These are phyloP conservation scores for Fusarium denticulatum DNA, from an alignment of 2,329 filamentous ascomycete genomes.

Conservation along the genomic window DNA sequence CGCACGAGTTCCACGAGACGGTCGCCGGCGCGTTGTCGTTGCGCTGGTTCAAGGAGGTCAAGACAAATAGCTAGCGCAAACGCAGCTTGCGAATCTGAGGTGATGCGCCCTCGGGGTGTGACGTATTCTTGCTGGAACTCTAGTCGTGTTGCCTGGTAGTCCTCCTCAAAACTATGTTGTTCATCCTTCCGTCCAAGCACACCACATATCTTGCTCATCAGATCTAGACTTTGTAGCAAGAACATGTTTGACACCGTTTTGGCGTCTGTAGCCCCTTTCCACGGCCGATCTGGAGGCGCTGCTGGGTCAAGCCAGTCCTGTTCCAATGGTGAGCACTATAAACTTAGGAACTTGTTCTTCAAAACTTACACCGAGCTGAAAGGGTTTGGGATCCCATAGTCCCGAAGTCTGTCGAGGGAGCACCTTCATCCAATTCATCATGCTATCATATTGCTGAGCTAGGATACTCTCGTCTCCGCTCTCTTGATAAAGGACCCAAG, in stretches of 20 bases:
- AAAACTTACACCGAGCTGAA: neutral
- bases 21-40: neutral
- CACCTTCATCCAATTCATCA: slow-evolving; percentile 50
- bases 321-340: neutral
- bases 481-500: slow-evolving; percentile 51
- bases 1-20: slow-evolving; percentile 10
- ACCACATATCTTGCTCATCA: slow-evolving; percentile 44
- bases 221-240: slow-evolving; percentile 52
- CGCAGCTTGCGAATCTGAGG: slow-evolving; percentile 22
- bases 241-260: slow-evolving; percentile 57
- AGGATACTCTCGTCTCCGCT: slow-evolving; percentile 52
- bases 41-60: neutral
- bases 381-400: neutral
- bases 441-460: slow-evolving; percentile 50
- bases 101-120: neutral
- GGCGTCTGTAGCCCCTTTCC: slow-evolving; percentile 50
- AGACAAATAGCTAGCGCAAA: slow-evolving; percentile 25
- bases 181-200: neutral
- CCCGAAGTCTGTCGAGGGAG: neutral
- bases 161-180: neutral
- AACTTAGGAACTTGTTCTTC: neutral
- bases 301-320: slow-evolving; percentile 60
- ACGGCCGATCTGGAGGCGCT: slow-evolving; percentile 49
- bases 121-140: slow-evolving; percentile 25
- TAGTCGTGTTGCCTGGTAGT: neutral